Conservation (phyloP, 2,329 filamentous ascomycete genomes). For the Colletotrichum siamense region DNA sequence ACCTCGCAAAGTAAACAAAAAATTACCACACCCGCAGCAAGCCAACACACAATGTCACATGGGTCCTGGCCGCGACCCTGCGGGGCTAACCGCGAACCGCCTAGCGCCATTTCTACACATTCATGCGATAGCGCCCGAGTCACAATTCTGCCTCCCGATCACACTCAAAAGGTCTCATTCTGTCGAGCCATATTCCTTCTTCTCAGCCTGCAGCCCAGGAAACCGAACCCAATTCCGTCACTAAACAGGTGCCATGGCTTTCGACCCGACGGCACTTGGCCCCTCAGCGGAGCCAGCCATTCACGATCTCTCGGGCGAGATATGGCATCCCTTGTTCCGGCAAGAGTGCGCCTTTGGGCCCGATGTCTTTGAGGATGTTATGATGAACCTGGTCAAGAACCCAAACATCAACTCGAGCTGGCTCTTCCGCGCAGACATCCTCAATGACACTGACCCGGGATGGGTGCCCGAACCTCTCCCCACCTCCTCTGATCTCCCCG, state of each 20-base stretch:
- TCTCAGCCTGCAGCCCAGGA: conserved; percentile 7
- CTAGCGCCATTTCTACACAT: conserved; percentile 1
- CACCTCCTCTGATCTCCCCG: conserved; percentile 20
- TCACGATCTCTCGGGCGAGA: conserved; percentile 36
- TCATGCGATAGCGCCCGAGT: conserved; percentile 13
- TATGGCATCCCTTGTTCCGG: conserved; percentile 61
- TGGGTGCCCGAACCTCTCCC: conserved; percentile 22
- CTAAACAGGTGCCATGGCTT: conserved; percentile 31
- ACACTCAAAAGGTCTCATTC: neutral
- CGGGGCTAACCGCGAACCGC: conserved; percentile 6
- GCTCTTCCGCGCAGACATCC: conserved; percentile 79
- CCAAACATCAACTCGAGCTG: conserved; percentile 81
- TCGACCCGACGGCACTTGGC: conserved; percentile 38
- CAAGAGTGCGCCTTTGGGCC: conserved; percentile 68
- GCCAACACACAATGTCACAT: conserved; percentile 18
- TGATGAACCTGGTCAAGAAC: conserved; percentile 78
- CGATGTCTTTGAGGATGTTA: conserved; percentile 68
- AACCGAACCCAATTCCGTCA: neutral
- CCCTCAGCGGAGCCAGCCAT: conserved; percentile 37
- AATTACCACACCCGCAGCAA: neutral
- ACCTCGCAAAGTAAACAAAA: conserved; percentile 25
- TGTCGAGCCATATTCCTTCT: neutral
- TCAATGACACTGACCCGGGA: conserved; percentile 54
- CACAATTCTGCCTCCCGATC: neutral
- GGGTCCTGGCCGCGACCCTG: neutral